These are phyloP conservation scores for Apodospora peruviana DNA, from an alignment of 495 filamentous ascomycete species.

Conservation along the genomic window DNA sequence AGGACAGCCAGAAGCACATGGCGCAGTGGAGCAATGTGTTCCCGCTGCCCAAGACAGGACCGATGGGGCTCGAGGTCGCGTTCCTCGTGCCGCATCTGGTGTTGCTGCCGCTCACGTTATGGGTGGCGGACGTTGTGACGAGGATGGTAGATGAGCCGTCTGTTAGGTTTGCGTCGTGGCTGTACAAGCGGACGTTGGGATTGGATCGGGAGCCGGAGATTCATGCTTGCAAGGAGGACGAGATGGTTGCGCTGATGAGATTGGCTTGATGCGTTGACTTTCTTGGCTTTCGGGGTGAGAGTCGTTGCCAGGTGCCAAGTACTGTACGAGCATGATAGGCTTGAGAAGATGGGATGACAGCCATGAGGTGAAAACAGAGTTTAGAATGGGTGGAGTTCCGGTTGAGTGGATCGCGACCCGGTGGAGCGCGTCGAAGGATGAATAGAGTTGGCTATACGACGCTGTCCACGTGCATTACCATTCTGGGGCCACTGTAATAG, in stretches of 20 bases:
- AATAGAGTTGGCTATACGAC: too few relatives aligned
- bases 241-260: constrained; percentile 6
- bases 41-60: constrained; percentile 44
- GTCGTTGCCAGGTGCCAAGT: too few relatives aligned
- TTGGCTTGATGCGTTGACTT: constrained; percentile 15
- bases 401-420: too few relatives aligned
- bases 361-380: too few relatives aligned
- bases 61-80: constrained; percentile 48
- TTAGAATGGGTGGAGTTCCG: too few relatives aligned
- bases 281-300: too few relatives aligned
- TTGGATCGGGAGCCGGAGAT: neutral
- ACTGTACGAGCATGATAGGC: too few relatives aligned
- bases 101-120: constrained; percentile 51
- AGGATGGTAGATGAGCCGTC: constrained; percentile 51
- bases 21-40: constrained; percentile 41
- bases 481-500: too few relatives aligned
- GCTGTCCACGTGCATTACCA: too few relatives aligned
- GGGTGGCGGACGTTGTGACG: constrained; percentile 51
- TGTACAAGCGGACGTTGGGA: constrained; percentile 35
- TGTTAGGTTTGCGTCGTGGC: constrained; percentile 48
- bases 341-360: too few relatives aligned
- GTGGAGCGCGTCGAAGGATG: too few relatives aligned
- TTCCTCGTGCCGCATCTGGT: constrained; percentile 50
- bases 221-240: constrained; percentile 1
- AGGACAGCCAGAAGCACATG: constrained; percentile 22